Conservation (phyloP, 2,329 filamentous ascomycete species). For the Reticulascus tulasneorum region DNA sequence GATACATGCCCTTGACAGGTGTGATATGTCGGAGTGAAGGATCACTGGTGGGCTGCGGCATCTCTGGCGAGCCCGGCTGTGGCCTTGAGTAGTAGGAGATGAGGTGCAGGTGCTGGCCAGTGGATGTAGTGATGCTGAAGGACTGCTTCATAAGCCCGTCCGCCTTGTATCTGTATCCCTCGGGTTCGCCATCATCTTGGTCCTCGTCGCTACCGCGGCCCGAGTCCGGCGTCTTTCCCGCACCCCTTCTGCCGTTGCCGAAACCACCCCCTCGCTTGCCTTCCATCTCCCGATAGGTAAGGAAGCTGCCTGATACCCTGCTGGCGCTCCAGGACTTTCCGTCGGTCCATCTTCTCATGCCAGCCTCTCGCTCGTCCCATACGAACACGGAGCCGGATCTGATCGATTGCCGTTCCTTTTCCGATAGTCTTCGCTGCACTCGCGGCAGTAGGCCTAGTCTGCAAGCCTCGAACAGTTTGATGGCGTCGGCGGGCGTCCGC, state of each 20-base stretch:
- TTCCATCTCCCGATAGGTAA: conserved; percentile 98
- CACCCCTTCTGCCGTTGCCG: conserved; percentile 51
- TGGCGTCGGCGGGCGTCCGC: conserved; percentile 92
- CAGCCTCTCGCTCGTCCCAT: conserved; percentile 98
- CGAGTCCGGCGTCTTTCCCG: conserved; percentile 79
- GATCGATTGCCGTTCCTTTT: conserved; percentile 96
- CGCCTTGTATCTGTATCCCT: conserved; percentile 91
- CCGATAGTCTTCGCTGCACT: conserved; percentile 87
- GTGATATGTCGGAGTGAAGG: conserved; percentile 75
- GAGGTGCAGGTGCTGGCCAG: conserved; percentile 84
- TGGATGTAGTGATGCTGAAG: conserved; percentile 95
- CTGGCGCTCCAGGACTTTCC: conserved; percentile 99
- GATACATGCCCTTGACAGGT: conserved; percentile 92
- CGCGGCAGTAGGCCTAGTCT: conserved; percentile 82
- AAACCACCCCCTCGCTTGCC: conserved; percentile 87
- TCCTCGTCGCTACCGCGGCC: conserved; percentile 79
- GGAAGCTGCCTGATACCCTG: conserved; percentile 91
- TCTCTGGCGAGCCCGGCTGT: conserved; percentile 64
- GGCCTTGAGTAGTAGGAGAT: conserved; percentile 95
- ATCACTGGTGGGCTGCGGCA: conserved; percentile 80
- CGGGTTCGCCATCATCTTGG: conserved; percentile 77
- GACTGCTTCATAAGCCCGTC: conserved; percentile 99
- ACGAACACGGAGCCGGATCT: conserved; percentile 96
- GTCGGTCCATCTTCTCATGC: conserved; percentile 98
- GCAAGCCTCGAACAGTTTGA: conserved; percentile 98